Evolutionary conservation across 129 eudicot genomes (phyloP).

Genomic region (Silybum marianum): DNA sequence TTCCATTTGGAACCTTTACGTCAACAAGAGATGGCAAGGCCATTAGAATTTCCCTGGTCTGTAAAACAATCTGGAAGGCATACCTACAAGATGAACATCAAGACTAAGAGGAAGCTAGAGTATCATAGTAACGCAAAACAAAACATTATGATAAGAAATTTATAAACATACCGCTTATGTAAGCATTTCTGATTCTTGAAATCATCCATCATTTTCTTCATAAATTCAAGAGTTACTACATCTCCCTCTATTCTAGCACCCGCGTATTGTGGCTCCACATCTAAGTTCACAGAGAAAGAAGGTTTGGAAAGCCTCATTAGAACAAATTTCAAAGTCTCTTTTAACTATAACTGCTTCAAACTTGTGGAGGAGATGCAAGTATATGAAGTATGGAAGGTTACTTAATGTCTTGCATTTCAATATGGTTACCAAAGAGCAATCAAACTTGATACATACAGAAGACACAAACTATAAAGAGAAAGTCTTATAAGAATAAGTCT

Average conservation of each 20-base stretch:
- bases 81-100: constrained; percentile 54
- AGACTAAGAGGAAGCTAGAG: neutral
- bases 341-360: neutral
- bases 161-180: constrained; percentile 69
- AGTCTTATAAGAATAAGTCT: neutral
- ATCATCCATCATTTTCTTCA: constrained; percentile 97
- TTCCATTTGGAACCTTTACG: constrained; percentile 62
- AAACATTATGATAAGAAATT: neutral
- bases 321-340: neutral
- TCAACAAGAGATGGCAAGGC: constrained; percentile 95
- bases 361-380: neutral
- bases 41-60: constrained; percentile 73
- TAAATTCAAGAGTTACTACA: constrained; percentile 75
- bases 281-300: constrained; percentile 34
- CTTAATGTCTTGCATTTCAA: neutral
- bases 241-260: constrained; percentile 98
- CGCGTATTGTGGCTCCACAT: constrained; percentile 88
- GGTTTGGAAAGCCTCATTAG: neutral
- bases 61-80: constrained; percentile 91
- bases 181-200: constrained; percentile 87
- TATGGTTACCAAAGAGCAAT: neutral
- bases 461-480: neutral
- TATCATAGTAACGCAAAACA: neutral
- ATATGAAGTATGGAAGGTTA: constrained; percentile 1
- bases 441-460: neutral